Base-by-base conservation (phyloP, 768 basidiomycete species). In the Phaeotremella skinneri region DNA sequence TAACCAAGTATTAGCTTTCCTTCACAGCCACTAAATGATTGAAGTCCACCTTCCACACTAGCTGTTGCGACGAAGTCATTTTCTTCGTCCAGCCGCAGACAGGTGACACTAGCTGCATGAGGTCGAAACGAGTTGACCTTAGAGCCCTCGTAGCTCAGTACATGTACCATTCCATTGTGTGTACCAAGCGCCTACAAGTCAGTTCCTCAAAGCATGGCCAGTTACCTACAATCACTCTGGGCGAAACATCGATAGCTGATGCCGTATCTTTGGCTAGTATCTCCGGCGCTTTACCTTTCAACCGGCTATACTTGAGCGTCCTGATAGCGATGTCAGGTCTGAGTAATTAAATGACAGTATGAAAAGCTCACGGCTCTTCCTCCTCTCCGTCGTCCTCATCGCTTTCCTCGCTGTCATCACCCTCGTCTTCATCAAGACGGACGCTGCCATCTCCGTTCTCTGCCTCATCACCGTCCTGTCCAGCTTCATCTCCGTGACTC, bases 31-130 rank as follows among this genome's bases (percentile, higher is more conserved):
- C 21, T 11, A 17, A 27, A 52, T 29, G 31, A 49, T 20, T 7
- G 14, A 41, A 13, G 70, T 84, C 78, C 75, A 90, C 94, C 94
- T 78, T 99, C 94, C 62, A 94, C 85, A 2, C 91, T 91, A 0
- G 93, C 88, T 5, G 91, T 92, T 1, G 87, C 91, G 5, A 98
- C 84, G 68, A 91, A 97, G 58, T 96, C 91, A 30, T 84, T 86
- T 0, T 87, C 88, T 54, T 81, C 79, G 73, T 97, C 93, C 70
- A 98, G 82, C 49, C 83, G 83, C 34, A 98, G 86, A 72, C 91
- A 91, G 57, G 85, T 83, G 55, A 98, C 81, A 11, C 90, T 90
- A 0, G 93, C 93, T 31, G 85, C 80, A 71, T 99, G 96, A 1
- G 89, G 90, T 70, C 91, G 87, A 77, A 86, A 96, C 1, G 90